These are phyloP conservation scores for Geotrichum macrosporum DNA, from an alignment of 1,139 yeast genomes.

Conservation along the genomic window DNA sequence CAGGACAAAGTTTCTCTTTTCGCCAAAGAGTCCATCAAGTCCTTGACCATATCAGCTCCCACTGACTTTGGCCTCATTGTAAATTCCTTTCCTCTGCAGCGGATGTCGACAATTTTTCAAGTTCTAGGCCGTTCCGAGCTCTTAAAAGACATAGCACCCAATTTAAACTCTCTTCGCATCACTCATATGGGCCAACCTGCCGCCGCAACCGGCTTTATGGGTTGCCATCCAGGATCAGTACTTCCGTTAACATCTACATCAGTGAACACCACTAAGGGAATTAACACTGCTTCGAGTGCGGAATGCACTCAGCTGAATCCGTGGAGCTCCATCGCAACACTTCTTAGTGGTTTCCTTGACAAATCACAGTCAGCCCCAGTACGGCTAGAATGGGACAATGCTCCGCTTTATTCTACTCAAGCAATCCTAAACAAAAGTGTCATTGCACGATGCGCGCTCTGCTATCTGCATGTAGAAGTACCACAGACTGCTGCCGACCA, in stretches of 20 bases:
- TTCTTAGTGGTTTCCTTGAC: no score
- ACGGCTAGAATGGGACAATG: no score
- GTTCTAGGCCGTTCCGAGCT: conserved; percentile 1
- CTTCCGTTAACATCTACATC: neutral
- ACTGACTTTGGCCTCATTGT: neutral
- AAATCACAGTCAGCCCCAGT: no score
- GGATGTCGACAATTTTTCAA: neutral
- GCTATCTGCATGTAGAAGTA: conserved; percentile 2
- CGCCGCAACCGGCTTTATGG: neutral
- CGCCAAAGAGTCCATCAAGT: conserved; percentile 5
- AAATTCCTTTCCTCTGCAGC: no score
- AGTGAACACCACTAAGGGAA: no score
- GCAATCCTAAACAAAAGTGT: neutral
- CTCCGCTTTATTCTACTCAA: conserved; percentile 8
- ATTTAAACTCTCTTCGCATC: conserved; percentile 8
- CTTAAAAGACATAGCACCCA: conserved; percentile 7
- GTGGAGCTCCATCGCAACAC: no score
- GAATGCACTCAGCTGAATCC: no score
- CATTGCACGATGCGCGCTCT: neutral
- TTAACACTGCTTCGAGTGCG: no score
- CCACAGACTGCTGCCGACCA: conserved; percentile 4
- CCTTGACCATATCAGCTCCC: conserved; percentile 4
- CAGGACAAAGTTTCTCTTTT: conserved; percentile 4
- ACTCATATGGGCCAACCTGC: neutral
- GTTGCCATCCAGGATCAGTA: neutral